Evolutionary conservation across 306 rosid species (phyloP).

Genomic region (Hylodesmum podocarpum): DNA sequence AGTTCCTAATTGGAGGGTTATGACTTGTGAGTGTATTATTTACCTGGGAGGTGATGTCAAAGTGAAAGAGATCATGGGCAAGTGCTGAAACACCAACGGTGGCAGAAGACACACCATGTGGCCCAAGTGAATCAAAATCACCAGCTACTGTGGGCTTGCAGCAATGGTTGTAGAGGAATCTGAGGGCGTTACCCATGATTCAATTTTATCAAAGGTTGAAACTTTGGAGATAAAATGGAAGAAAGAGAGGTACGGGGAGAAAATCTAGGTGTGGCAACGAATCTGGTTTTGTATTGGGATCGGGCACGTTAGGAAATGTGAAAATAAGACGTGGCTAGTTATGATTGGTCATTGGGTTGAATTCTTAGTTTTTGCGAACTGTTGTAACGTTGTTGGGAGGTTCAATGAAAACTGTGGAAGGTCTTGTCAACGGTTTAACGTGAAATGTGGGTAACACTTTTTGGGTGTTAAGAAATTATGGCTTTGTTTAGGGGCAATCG

Average conservation of each 20-base stretch:
- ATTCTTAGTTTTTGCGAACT: not conserved
- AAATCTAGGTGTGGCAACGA: not conserved
- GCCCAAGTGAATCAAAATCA: constrained; percentile 48
- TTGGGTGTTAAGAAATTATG: not conserved
- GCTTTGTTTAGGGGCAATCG: not conserved
- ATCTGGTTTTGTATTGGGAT: not conserved
- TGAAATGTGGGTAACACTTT: not conserved
- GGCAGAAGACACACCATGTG: constrained; percentile 57
- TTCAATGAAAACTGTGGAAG: not conserved
- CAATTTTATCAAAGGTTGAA: constrained; percentile 15
- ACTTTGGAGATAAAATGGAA: not conserved
- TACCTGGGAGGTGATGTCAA: constrained; percentile 85
- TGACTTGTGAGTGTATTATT: no score
- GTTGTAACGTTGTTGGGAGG: not conserved
- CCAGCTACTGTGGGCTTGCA: constrained; percentile 48
- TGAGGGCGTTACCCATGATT: constrained; percentile 66
- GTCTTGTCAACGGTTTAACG: constrained; percentile 32
- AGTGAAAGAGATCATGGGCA: constrained; percentile 71
- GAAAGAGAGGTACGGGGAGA: not conserved
- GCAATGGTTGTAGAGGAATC: constrained; percentile 52
- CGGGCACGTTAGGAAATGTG: not conserved
- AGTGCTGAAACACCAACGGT: constrained; percentile 72
- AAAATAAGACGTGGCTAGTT: not conserved
- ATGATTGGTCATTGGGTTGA: not conserved
- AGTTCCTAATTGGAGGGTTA: not conserved